phyloP scores from a whole-genome alignment of 805 yeast genomes.

The Candida awuae region DNA sequence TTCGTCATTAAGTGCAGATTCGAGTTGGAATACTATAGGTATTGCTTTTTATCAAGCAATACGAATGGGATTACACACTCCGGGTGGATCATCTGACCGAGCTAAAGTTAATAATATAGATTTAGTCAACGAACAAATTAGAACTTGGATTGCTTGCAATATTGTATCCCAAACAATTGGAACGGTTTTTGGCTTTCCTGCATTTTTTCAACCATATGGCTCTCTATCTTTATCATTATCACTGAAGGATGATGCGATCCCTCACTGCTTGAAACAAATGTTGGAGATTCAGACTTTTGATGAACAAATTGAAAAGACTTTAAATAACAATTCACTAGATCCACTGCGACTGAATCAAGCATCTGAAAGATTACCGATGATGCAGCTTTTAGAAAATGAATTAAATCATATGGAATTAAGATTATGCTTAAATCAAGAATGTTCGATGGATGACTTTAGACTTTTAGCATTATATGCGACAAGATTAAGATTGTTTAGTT shows the following conservation, averaged over 20 bases:
- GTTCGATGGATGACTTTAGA: constrained; percentile 57
- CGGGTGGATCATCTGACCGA: constrained; percentile 49
- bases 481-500: constrained; percentile 73
- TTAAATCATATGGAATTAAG: constrained; percentile 68
- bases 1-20: constrained; percentile 89
- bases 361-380: constrained; percentile 65
- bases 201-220: constrained; percentile 78
- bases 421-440: constrained; percentile 30
- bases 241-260: constrained; percentile 39
- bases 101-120: constrained; percentile 37
- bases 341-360: constrained; percentile 57
- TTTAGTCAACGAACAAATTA: constrained; percentile 64
- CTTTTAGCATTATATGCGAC: constrained; percentile 63
- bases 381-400: constrained; percentile 62
- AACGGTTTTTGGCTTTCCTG: constrained; percentile 90
- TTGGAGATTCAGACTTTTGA: constrained; percentile 79
- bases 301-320: constrained; percentile 71
- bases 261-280: constrained; percentile 62
- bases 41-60: constrained; percentile 90
- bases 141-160: constrained; percentile 93
- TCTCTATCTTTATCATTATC: constrained; percentile 31
- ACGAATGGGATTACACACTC: constrained; percentile 82
- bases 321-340: constrained; percentile 64
- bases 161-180: constrained; percentile 85
- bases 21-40: constrained; percentile 93